These are phyloP conservation scores for Linaria vulgaris DNA, from an alignment of 257 asterid genomes.

Conservation along the genomic window DNA sequence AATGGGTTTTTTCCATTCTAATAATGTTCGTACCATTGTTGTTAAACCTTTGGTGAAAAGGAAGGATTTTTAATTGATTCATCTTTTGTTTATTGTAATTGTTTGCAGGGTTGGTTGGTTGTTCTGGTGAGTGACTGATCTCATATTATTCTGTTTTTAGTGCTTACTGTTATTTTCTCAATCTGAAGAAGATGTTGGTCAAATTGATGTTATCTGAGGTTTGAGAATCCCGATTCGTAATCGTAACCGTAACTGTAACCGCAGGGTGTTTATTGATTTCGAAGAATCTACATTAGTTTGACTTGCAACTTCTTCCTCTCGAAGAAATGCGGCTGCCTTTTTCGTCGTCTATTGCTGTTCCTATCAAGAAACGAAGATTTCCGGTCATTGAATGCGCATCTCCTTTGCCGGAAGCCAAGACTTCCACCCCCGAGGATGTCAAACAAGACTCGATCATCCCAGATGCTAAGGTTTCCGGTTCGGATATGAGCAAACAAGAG, in stretches of 20 bases:
- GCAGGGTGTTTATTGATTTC: not conserved
- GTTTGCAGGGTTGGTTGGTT: slow-evolving; percentile 32
- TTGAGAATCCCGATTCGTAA: slow-evolving; percentile 48
- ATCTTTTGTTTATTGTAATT: slow-evolving; percentile 1
- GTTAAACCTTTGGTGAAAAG: not conserved
- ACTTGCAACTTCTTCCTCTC: not conserved
- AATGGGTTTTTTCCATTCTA: too few species aligned
- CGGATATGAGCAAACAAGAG: slow-evolving; percentile 25
- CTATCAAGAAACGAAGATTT: slow-evolving; percentile 79
- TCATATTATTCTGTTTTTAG: slow-evolving; percentile 14
- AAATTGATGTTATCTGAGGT: slow-evolving; percentile 22
- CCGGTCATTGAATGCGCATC: slow-evolving; percentile 46
- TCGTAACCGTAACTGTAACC: slow-evolving; percentile 28
- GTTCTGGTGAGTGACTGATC: slow-evolving; percentile 49
- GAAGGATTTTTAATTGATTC: not conserved
- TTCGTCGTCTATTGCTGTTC: slow-evolving; percentile 55
- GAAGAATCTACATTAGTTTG: not conserved
- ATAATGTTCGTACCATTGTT: not conserved
- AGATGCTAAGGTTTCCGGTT: slow-evolving; percentile 28
- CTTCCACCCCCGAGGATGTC: slow-evolving; percentile 22
- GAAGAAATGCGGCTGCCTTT: slow-evolving; percentile 39
- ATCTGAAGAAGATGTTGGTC: slow-evolving; percentile 15
- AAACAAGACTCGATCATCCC: slow-evolving; percentile 33
- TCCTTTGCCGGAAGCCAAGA: slow-evolving; percentile 47
- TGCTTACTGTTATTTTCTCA: slow-evolving; percentile 6